phyloP scores from a whole-genome alignment of 2,329 filamentous ascomycete genomes.

The Fusarium azukiicola region DNA sequence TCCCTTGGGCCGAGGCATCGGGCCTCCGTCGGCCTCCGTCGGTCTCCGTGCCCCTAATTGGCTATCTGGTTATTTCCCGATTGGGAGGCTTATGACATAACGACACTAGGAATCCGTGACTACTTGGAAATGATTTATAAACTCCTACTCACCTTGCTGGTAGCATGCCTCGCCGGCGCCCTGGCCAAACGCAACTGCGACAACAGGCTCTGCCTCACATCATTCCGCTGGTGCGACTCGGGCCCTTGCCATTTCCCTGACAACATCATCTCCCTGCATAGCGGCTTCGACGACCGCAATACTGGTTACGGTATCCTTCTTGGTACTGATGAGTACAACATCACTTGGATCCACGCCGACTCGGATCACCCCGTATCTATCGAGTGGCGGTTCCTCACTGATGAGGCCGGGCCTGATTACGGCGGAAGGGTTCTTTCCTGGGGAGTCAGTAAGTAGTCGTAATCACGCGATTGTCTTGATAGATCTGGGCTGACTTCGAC shows the following conservation, averaged over 20 bases:
- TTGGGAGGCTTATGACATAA: too few relatives aligned
- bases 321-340: background rate
- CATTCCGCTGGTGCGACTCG: slow-evolving; percentile 7
- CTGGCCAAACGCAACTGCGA: background rate
- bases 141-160: background rate
- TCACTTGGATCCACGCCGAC: background rate
- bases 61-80: too few relatives aligned
- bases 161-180: background rate
- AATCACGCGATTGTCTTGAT: background rate
- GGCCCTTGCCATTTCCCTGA: background rate
- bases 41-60: too few relatives aligned
- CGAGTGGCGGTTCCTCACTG: background rate
- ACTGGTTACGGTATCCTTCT: background rate
- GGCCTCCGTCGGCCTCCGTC: too few relatives aligned
- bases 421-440: background rate
- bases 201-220: background rate
- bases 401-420: background rate
- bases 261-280: background rate
- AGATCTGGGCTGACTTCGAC: background rate
- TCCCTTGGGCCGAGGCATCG: too few relatives aligned
- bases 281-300: background rate
- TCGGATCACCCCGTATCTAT: background rate
- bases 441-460: background rate
- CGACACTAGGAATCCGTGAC: too few relatives aligned
- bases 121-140: background rate